phyloP scores from a whole-genome alignment of 495 filamentous ascomycete genomes.

The Penicillium canariense region DNA sequence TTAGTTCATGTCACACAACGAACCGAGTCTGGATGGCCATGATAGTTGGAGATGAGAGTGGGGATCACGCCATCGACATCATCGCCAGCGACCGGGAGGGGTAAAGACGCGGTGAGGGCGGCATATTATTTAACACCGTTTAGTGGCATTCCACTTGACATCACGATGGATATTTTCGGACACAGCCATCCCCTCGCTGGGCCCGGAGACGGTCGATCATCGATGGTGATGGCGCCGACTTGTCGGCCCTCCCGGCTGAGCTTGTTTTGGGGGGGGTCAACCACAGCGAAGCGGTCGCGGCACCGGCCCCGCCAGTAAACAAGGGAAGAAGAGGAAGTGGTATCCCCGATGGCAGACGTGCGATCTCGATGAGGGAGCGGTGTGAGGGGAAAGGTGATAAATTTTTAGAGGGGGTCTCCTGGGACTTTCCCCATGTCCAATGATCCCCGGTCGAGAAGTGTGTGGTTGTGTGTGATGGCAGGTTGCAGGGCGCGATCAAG shows the following conservation, averaged over 20 bases:
- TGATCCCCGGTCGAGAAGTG: constrained; percentile 1
- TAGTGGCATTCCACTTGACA: background rate
- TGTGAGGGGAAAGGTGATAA: background rate
- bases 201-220: constrained; percentile 18
- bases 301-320: constrained; percentile 25
- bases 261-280: constrained; percentile 15
- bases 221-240: constrained; percentile 8
- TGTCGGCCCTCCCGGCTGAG: constrained; percentile 6
- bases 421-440: constrained; percentile 4
- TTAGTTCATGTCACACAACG: constrained; percentile 10
- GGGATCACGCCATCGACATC: constrained; percentile 31
- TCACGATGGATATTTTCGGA: background rate
- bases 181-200: background rate
- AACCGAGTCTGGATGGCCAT: background rate
- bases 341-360: constrained; percentile 5
- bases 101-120: constrained; percentile 12
- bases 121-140: background rate
- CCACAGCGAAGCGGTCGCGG: constrained; percentile 30
- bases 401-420: background rate
- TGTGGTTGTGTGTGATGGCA: constrained; percentile 16
- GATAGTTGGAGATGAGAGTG: constrained; percentile 8
- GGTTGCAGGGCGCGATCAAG: constrained; percentile 4
- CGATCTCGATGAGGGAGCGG: constrained; percentile 7
- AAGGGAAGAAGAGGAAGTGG: constrained; percentile 14
- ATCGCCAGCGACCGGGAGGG: constrained; percentile 30